phyloP scores from a whole-genome alignment of 2,329 filamentous ascomycete species.

The Pestalotiopsis sp. region DNA sequence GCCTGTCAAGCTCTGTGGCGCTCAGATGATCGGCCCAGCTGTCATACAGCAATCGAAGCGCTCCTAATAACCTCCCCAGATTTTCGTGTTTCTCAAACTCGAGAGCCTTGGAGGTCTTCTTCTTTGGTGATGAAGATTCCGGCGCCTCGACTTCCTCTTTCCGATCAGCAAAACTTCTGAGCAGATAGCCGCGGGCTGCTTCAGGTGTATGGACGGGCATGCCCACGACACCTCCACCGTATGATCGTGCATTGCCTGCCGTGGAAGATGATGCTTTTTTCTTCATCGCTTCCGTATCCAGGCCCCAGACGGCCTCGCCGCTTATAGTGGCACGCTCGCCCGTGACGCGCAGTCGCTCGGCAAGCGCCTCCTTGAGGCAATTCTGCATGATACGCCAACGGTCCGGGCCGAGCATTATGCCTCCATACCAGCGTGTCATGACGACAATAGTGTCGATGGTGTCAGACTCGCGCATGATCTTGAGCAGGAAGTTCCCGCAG shows the following conservation, averaged over 20 bases:
- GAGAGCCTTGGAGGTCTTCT: slow-evolving; percentile 52
- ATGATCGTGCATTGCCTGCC: slow-evolving; percentile 27
- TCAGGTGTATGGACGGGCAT: slow-evolving; percentile 79
- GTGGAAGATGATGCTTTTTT: slow-evolving; percentile 35
- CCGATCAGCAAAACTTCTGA: slow-evolving; percentile 60
- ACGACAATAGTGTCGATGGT: slow-evolving; percentile 58
- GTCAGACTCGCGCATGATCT: slow-evolving; percentile 53
- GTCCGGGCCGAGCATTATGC: slow-evolving; percentile 62
- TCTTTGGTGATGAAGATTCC: slow-evolving; percentile 42
- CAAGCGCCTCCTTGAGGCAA: slow-evolving; percentile 57
- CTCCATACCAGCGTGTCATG: slow-evolving; percentile 65
- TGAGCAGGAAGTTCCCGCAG: slow-evolving; percentile 59
- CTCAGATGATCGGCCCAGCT: slow-evolving; percentile 73
- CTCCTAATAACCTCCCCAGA: slow-evolving; percentile 68
- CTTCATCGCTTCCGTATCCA: slow-evolving; percentile 57
- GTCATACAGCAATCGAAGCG: slow-evolving; percentile 70
- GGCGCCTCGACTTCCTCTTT: slow-evolving; percentile 21
- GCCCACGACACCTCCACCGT: slow-evolving; percentile 43
- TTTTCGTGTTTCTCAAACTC: slow-evolving; percentile 70
- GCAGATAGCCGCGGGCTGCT: slow-evolving; percentile 61
- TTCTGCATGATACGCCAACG: slow-evolving; percentile 65
- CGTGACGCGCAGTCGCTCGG: slow-evolving; percentile 49
- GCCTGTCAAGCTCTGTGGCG: slow-evolving; percentile 69
- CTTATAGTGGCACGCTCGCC: slow-evolving; percentile 43
- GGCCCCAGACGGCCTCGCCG: slow-evolving; percentile 62